phyloP scores from a whole-genome alignment of 129 eudicot genomes.

The Flaveria linearis region DNA sequence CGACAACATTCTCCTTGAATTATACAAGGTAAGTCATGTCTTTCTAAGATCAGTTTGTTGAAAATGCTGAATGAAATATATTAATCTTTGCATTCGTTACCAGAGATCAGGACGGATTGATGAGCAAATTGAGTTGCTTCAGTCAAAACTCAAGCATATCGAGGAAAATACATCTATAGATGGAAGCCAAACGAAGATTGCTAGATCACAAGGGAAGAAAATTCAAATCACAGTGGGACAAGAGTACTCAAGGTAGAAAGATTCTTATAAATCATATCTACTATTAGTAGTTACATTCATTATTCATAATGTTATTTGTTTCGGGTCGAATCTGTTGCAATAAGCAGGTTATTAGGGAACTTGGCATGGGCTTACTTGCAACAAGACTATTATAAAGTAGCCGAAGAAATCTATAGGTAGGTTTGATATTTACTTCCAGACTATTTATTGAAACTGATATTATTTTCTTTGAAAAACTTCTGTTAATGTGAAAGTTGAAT shows the following conservation, averaged over 20 bases:
- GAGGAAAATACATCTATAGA: slow-evolving; percentile 59
- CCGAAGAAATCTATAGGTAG: slow-evolving; percentile 82
- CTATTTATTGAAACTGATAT: too few species aligned
- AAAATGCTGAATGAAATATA: neutral
- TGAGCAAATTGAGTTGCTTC: slow-evolving; percentile 79
- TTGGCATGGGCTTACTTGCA: slow-evolving; percentile 95
- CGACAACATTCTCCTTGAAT: slow-evolving; percentile 76
- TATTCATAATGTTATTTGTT: slow-evolving; percentile 4
- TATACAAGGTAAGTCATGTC: slow-evolving; percentile 66
- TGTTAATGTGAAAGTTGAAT: slow-evolving; percentile 4
- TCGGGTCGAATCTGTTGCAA: slow-evolving; percentile 13
- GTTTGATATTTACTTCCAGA: neutral
- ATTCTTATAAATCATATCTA: neutral
- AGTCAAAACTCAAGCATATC: slow-evolving; percentile 51
- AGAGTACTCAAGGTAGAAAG: slow-evolving; percentile 71
- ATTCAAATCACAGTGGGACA: slow-evolving; percentile 64
- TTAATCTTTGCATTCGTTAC: slow-evolving; percentile 2
- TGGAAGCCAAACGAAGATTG: slow-evolving; percentile 62
- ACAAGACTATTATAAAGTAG: slow-evolving; percentile 54
- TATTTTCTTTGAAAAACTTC: neutral
- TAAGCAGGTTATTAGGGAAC: slow-evolving; percentile 76
- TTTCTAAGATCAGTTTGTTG: neutral
- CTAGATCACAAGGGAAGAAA: slow-evolving; percentile 81
- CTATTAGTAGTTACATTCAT: neutral
- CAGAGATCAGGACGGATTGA: slow-evolving; percentile 78